Evolutionary conservation across 345 rosid genomes (phyloP), one percentile per base, ranked within the genome.

Genomic region (Corymbia maculata): DNA sequence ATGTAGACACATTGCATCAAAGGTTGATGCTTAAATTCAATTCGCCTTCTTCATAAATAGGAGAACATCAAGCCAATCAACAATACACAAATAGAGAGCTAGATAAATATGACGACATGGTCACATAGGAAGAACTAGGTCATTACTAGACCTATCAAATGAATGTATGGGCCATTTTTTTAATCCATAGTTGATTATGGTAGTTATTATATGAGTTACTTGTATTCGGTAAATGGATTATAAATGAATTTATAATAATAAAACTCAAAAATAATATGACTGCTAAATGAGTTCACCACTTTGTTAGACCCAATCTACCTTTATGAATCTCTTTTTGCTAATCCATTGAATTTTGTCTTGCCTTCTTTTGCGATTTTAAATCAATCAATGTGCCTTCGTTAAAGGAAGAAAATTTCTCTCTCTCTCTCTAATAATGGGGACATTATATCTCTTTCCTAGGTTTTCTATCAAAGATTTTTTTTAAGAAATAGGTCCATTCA

Each of bases 141-240:
- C 6, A 0, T 68, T 68, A 30, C 12, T 7, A 64, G 42, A 9
- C 28, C 1, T 22, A 2, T 55, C 61, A 55, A 21, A 22, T 55
- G 28, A 28, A 55, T 55, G 21, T 22, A 5, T 55, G 61, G 22
- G 10, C 0, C 4, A 55, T 55, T 17, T 59, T 55, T 59, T 26
- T 0, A 59, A 10, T 26, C 0, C 0, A 10, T 59, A 24, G 24
- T 59, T 59, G 30, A 59, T 59, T n/a, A n/a, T n/a, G 7, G 2
- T 11, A 24, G 7, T 59, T 59, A n/a, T 59, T 26, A 26, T 26
- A 26, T 59, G 66, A 59, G 24, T 59, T 59, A 59, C 2, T 11
- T 26, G 24, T 59, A 59, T 59, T 26, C 64, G 4, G 7, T 59
- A 59, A 59, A 10, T 59, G 14, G 3, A 59, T 59, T 59, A 59